Evolutionary conservation across 768 basidiomycete genomes (phyloP).

Genomic region (Leccinellum rugosiceps): DNA sequence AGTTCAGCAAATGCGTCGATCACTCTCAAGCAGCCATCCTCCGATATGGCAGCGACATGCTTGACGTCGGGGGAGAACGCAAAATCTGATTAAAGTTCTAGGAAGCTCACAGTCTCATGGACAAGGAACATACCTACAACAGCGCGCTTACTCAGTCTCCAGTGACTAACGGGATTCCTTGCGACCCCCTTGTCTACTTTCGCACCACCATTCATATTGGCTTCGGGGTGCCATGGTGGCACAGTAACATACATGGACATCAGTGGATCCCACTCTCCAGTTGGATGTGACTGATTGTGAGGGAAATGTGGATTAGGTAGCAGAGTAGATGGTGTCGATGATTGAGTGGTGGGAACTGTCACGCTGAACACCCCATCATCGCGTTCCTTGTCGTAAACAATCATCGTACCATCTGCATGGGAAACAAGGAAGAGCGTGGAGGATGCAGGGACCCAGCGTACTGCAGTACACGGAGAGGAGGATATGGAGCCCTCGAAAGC

Average conservation of each 20-base stretch:
- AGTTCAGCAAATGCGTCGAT: conserved; percentile 86
- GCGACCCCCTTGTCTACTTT: conserved; percentile 62
- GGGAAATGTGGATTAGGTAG: conserved; percentile 28
- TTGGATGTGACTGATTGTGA: conserved; percentile 23
- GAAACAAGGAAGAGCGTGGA: conserved; percentile 80
- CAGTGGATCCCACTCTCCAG: conserved; percentile 69
- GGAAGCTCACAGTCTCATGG: neutral
- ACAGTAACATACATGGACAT: conserved; percentile 77
- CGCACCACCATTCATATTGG: conserved; percentile 27
- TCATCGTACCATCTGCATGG: conserved; percentile 85
- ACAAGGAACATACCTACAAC: conserved; percentile 59
- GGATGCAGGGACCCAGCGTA: conserved; percentile 84
- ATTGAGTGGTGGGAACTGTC: conserved; percentile 43
- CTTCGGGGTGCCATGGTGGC: conserved; percentile 81
- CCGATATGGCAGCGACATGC: conserved; percentile 85
- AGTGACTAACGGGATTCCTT: conserved; percentile 90
- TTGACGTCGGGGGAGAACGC: conserved; percentile 93
- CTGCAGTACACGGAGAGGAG: conserved; percentile 79
- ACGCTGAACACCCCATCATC: conserved; percentile 79
- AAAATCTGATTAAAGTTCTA: conserved; percentile 54
- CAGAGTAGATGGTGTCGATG: conserved; percentile 27
- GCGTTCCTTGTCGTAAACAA: conserved; percentile 88
- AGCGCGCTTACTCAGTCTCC: conserved; percentile 70
- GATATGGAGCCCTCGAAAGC: conserved; percentile 66
- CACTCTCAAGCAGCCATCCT: conserved; percentile 88